phyloP scores from a whole-genome alignment of 768 basidiomycete genomes.

The Suillus cothurnatus region DNA sequence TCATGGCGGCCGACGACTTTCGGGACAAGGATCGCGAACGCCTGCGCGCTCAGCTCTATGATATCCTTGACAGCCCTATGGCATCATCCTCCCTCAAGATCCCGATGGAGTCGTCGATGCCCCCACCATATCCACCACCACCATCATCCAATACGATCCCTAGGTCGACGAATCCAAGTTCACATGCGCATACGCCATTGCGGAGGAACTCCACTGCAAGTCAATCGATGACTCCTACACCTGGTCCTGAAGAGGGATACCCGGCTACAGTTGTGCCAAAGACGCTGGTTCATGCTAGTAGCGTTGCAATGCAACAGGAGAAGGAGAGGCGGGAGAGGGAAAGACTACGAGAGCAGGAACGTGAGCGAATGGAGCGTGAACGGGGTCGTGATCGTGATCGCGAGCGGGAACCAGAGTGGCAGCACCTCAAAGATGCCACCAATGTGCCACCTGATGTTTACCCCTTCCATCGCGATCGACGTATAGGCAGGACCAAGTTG shows the following conservation, averaged over 20 bases:
- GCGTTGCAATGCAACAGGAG: constrained; percentile 55
- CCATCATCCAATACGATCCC: constrained; percentile 19
- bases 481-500: constrained; percentile 18
- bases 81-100: constrained; percentile 48
- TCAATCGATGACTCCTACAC: neutral
- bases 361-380: constrained; percentile 28
- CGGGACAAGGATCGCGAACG: constrained; percentile 32
- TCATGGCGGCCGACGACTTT: constrained; percentile 26
- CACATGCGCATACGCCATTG: constrained; percentile 8
- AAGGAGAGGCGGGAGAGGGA: constrained; percentile 42
- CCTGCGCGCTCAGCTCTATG: constrained; percentile 40
- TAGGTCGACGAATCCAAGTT: constrained; percentile 23
- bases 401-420: constrained; percentile 19
- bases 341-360: constrained; percentile 30
- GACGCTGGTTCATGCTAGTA: constrained; percentile 51
- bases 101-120: constrained; percentile 35
- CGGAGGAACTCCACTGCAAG: neutral
- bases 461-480: constrained; percentile 22
- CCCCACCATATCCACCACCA: constrained; percentile 23
- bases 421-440: constrained; percentile 30
- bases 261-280: constrained; percentile 14
- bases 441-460: constrained; percentile 24
- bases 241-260: neutral
- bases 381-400: constrained; percentile 18
- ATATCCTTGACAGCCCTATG: constrained; percentile 47